phyloP scores from a whole-genome alignment of 2,329 filamentous ascomycete species.

The Talaromyces sp. region DNA sequence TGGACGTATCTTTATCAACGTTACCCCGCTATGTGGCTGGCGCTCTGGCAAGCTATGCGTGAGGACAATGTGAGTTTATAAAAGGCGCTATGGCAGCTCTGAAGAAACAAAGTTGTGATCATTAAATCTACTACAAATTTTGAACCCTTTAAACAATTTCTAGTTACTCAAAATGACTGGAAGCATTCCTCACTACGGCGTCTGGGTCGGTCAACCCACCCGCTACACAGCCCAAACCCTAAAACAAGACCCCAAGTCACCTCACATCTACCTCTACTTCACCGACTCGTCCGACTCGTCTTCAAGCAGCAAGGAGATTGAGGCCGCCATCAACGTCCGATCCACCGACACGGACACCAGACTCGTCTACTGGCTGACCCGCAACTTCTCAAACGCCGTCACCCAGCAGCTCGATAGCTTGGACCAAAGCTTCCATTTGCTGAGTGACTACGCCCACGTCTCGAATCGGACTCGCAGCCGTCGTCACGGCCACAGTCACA shows the following conservation, averaged over 20 bases:
- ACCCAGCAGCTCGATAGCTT: slow-evolving; percentile 24
- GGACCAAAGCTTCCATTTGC: slow-evolving; percentile 26
- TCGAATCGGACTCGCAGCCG: not conserved
- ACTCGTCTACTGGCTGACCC: slow-evolving; percentile 34
- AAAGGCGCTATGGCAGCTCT: not conserved
- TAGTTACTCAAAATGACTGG: not conserved
- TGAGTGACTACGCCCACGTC: slow-evolving; percentile 16
- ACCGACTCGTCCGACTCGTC: slow-evolving; percentile 20
- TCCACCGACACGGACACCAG: slow-evolving; percentile 28
- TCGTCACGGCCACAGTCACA: slow-evolving; percentile 15
- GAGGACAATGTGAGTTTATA: not conserved
- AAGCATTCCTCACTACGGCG: slow-evolving; percentile 23
- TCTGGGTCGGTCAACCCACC: slow-evolving; percentile 23
- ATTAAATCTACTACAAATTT: too few species aligned
- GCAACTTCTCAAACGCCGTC: slow-evolving; percentile 27
- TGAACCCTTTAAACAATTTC: not conserved
- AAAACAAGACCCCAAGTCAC: slow-evolving; percentile 24
- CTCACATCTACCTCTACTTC: slow-evolving; percentile 33
- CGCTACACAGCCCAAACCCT: slow-evolving; percentile 21
- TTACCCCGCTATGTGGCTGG: not conserved
- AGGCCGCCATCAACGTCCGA: slow-evolving; percentile 35
- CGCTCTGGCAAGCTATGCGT: not conserved
- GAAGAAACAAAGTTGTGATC: too few species aligned
- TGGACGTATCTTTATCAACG: not conserved
- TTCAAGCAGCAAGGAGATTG: slow-evolving; percentile 19